A percentile compares a stretch with the other conserved stretches of the same genome.
phyloP scores from a whole-genome alignment of 176 grass and related monocot species.

The Saccharum officinarum region DNA sequence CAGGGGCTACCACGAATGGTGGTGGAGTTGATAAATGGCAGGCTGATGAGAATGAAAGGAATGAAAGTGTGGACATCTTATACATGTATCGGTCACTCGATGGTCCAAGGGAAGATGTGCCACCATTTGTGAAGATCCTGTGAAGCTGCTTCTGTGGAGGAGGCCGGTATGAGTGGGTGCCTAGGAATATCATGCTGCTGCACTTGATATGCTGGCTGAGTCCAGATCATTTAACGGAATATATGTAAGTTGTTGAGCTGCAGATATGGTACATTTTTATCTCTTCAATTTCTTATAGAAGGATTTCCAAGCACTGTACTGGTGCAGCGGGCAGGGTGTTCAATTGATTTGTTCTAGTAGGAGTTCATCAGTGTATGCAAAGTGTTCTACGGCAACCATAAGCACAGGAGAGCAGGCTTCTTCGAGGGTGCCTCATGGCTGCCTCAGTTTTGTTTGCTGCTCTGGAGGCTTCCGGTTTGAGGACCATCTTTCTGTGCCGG shows the following conservation, averaged over 20 bases:
- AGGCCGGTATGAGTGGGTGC: background rate
- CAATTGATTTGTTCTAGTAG: slow-evolving; percentile 20
- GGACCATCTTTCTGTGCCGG: slow-evolving; percentile 6
- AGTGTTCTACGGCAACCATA: slow-evolving; percentile 17
- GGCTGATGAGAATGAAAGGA: slow-evolving; percentile 29
- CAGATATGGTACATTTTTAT: slow-evolving; percentile 8
- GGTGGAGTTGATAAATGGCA: slow-evolving; percentile 72
- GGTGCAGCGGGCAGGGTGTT: background rate
- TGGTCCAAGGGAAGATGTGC: slow-evolving; percentile 78
- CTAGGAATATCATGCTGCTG: background rate
- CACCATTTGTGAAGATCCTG: slow-evolving; percentile 80
- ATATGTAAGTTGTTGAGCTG: slow-evolving; percentile 17
- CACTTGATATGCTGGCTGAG: slow-evolving; percentile 25
- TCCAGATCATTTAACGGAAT: slow-evolving; percentile 22
- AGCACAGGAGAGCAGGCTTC: slow-evolving; percentile 37
- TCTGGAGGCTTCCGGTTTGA: slow-evolving; percentile 35
- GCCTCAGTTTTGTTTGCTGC: slow-evolving; percentile 65
- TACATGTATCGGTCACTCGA: slow-evolving; percentile 97
- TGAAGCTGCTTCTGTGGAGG: slow-evolving; percentile 25
- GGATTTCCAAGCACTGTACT: background rate
- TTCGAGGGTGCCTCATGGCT: slow-evolving; percentile 24
- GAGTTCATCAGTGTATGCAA: slow-evolving; percentile 13
- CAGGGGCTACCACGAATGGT: slow-evolving; percentile 66
- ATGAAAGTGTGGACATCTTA: slow-evolving; percentile 62
- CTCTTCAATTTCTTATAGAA: background rate